Conservation (phyloP, 2,329 filamentous ascomycete species). For the Fonsecaea nubica region DNA sequence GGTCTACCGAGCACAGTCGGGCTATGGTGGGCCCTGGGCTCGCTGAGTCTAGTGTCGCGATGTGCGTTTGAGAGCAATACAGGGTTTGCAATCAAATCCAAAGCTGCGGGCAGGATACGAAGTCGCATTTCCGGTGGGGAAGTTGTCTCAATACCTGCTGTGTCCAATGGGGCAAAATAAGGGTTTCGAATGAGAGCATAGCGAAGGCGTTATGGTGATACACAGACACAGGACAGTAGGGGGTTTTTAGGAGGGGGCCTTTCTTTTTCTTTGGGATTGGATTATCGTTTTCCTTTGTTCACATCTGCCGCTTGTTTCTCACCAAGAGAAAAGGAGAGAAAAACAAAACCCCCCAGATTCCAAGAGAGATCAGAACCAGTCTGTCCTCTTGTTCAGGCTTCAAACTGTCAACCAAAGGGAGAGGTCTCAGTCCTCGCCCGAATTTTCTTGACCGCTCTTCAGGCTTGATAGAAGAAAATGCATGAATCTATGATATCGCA, state of each 20-base stretch:
- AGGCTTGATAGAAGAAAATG: conserved; percentile 26
- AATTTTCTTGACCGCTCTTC: conserved; percentile 35
- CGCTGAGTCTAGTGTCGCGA: conserved; percentile 21
- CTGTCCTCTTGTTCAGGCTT: conserved; percentile 19
- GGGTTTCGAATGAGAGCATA: conserved; percentile 31
- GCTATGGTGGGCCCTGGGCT: conserved; percentile 28
- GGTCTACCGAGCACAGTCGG: conserved; percentile 24
- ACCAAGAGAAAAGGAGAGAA: conserved; percentile 1
- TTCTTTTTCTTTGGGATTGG: conserved; percentile 39
- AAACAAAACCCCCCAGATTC: conserved; percentile 2
- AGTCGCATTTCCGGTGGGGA: conserved; percentile 12
- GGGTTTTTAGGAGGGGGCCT: conserved; percentile 38
- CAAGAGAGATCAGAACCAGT: conserved; percentile 21
- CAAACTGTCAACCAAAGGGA: conserved; percentile 17
- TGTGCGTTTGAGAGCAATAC: conserved; percentile 6
- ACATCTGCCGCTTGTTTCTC: conserved; percentile 12
- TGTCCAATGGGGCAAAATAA: conserved; percentile 3
- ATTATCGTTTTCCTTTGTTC: conserved; percentile 30
- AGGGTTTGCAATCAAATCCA: conserved; percentile 2
- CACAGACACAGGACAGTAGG: conserved; percentile 11
- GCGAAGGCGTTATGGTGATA: conserved; percentile 36
- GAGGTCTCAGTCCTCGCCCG: conserved; percentile 32
- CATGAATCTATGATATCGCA: conserved; percentile 17
- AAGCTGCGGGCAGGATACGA: conserved; percentile 6
- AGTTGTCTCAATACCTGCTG: conserved; percentile 23